phyloP scores from a whole-genome alignment of 192 early-diverging fungal genomes.

The Dissophora globulifera region DNA sequence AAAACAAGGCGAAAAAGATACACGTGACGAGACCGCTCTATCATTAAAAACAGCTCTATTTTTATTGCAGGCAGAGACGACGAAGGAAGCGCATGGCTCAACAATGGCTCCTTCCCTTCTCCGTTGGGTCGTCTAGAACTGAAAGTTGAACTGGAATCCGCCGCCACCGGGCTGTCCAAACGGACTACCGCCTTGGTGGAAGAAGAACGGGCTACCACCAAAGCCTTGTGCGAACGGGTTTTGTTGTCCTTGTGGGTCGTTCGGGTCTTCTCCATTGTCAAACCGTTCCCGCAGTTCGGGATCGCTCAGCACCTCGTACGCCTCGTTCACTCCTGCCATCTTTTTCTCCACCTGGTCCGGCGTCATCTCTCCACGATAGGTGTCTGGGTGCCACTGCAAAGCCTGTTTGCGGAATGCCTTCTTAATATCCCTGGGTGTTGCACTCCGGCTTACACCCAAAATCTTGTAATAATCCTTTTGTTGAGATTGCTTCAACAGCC shows the following conservation, averaged over 20 bases:
- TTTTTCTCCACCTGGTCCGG: constrained; percentile 84
- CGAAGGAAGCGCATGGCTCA: too few species aligned
- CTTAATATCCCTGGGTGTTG: constrained; percentile 84
- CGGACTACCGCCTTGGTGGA: constrained; percentile 65
- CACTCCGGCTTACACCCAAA: constrained; percentile 80
- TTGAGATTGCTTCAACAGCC: constrained; percentile 64
- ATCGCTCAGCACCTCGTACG: constrained; percentile 87
- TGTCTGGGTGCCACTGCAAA: constrained; percentile 88
- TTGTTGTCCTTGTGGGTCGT: constrained; percentile 70
- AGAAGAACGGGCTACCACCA: constrained; percentile 58
- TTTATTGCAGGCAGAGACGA: too few species aligned
- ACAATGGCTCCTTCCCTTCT: too few species aligned
- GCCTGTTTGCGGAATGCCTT: constrained; percentile 92
- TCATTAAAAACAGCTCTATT: too few species aligned
- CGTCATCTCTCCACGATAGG: constrained; percentile 78
- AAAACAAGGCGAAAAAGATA: too few species aligned
- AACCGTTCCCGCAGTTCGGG: constrained; percentile 71
- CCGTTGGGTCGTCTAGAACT: constrained; percentile 34
- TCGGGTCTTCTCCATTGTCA: constrained; percentile 84
- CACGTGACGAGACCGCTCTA: too few species aligned
- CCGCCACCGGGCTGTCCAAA: constrained; percentile 49
- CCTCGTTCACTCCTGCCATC: constrained; percentile 94
- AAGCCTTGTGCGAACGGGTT: constrained; percentile 65
- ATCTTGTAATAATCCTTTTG: constrained; percentile 97
- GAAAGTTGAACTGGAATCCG: constrained; percentile 58